phyloP scores from a whole-genome alignment of 1,139 yeast species.

The Candida pseudoviswanathii region DNA sequence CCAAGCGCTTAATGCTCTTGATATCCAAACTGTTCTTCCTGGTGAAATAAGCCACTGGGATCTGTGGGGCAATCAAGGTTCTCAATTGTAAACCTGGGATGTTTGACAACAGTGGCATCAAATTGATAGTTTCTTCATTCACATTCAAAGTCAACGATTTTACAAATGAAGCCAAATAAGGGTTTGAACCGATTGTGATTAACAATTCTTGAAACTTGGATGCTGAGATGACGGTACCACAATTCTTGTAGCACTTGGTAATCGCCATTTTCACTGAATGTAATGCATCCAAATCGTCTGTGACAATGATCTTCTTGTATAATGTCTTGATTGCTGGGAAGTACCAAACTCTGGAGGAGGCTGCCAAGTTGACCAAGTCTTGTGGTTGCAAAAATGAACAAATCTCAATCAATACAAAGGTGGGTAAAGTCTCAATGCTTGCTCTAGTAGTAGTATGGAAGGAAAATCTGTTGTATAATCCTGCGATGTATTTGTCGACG shows the following conservation, averaged over 20 bases:
- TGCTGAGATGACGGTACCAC: slow-evolving; percentile 10
- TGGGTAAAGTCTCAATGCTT: slow-evolving; percentile 7
- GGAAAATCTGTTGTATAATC: neutral
- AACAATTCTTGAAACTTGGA: slow-evolving; percentile 7
- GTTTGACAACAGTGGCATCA: slow-evolving; percentile 1
- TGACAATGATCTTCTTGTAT: slow-evolving; percentile 10
- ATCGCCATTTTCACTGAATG: slow-evolving; percentile 3
- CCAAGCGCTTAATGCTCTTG: slow-evolving; percentile 4
- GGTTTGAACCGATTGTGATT: slow-evolving; percentile 1
- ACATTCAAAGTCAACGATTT: slow-evolving; percentile 9
- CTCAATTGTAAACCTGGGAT: slow-evolving; percentile 2
- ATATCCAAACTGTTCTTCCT: slow-evolving; percentile 1
- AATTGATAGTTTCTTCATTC: slow-evolving; percentile 8
- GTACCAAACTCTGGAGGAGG: slow-evolving; percentile 8
- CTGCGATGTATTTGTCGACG: neutral
- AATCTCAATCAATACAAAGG: slow-evolving; percentile 3
- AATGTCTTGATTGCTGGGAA: slow-evolving; percentile 11
- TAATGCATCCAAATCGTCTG: slow-evolving; percentile 7
- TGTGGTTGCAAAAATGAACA: slow-evolving; percentile 9
- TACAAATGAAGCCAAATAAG: slow-evolving; percentile 2
- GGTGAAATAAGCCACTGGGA: slow-evolving; percentile 8
- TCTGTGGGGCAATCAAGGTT: slow-evolving; percentile 9
- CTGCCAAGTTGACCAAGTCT: slow-evolving; percentile 7
- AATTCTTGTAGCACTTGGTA: slow-evolving; percentile 4
- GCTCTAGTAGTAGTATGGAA: neutral